Conservation (phyloP, 176 grass and related monocot species). For the Zea luxurians region DNA sequence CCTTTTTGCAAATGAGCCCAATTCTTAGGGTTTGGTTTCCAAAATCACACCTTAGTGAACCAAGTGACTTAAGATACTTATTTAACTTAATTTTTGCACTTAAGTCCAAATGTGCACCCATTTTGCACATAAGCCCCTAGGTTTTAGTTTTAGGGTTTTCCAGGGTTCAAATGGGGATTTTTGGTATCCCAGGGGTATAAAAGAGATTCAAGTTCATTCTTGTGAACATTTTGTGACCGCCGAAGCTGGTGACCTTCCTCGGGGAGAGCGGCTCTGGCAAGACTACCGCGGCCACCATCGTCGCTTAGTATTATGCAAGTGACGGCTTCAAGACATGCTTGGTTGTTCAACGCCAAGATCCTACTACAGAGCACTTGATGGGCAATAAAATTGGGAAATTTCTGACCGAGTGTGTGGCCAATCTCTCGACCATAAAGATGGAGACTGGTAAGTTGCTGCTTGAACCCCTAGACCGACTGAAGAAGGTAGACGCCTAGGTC, state of each 20-base stretch:
- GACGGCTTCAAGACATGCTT: slow-evolving; percentile 81
- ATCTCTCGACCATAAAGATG: slow-evolving; percentile 68
- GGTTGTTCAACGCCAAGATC: slow-evolving; percentile 71
- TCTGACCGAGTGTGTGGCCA: slow-evolving; percentile 41
- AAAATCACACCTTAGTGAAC: too few relatives aligned
- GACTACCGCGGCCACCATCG: slow-evolving; percentile 74
- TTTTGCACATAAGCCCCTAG: too few relatives aligned
- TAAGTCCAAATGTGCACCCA: too few relatives aligned
- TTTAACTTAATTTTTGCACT: too few relatives aligned
- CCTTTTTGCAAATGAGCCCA: too few relatives aligned
- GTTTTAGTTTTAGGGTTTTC: too few relatives aligned
- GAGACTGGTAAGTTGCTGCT: slow-evolving; percentile 86
- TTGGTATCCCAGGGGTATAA: too few relatives aligned
- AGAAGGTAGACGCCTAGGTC: slow-evolving; percentile 73
- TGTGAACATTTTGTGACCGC: too few relatives aligned
- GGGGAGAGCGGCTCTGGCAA: slow-evolving; percentile 86
- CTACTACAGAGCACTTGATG: slow-evolving; percentile 60
- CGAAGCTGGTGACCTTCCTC: slow-evolving; percentile 80
- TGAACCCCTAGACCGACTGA: slow-evolving; percentile 75
- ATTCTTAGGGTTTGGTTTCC: too few relatives aligned
- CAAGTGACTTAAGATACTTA: too few relatives aligned
- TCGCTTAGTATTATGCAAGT: slow-evolving; percentile 76
- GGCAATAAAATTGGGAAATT: slow-evolving; percentile 62
- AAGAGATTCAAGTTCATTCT: too few relatives aligned
- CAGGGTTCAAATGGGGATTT: too few relatives aligned